Evolutionary conservation across 108 stramenopile genomes (phyloP).

Genomic region (Cyclostephanos tholiformis): DNA sequence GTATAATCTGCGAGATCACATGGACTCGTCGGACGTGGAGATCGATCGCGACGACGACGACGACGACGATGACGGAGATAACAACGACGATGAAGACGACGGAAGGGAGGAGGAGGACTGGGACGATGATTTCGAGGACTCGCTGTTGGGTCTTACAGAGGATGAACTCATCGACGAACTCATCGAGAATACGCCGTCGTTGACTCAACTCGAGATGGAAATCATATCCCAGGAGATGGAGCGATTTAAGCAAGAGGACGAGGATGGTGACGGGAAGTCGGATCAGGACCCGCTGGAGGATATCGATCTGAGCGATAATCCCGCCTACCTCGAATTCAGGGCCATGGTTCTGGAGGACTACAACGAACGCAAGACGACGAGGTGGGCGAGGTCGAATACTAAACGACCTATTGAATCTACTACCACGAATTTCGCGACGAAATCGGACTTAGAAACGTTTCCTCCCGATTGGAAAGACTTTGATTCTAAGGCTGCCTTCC

Average conservation of each 20-base stretch:
- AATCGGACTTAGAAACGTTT: slow-evolving; percentile 22
- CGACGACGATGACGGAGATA: too few species aligned
- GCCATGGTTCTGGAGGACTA: slow-evolving; percentile 48
- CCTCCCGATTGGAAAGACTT: slow-evolving; percentile 51
- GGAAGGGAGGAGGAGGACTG: slow-evolving; percentile 6
- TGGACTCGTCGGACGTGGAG: slow-evolving; percentile 21
- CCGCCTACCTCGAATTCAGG: slow-evolving; percentile 33
- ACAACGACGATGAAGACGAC: background rate
- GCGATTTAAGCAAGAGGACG: slow-evolving; percentile 7
- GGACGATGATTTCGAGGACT: slow-evolving; percentile 41
- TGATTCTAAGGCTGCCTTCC: slow-evolving; percentile 43
- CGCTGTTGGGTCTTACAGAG: slow-evolving; percentile 27
- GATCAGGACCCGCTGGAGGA: slow-evolving; percentile 27
- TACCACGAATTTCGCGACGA: background rate
- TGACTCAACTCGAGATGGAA: slow-evolving; percentile 46
- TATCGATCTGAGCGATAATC: slow-evolving; percentile 25
- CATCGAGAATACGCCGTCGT: slow-evolving; percentile 41
- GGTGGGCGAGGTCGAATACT: background rate
- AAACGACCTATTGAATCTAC: background rate
- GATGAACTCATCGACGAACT: slow-evolving; percentile 47
- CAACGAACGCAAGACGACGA: slow-evolving; percentile 8
- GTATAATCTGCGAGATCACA: slow-evolving; percentile 27
- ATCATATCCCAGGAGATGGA: slow-evolving; percentile 40
- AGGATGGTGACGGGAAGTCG: background rate
- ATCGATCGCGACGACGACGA: background rate